These are phyloP conservation scores for Podila epigama DNA, from an alignment of 192 early-diverging fungal species.

Conservation along the genomic window DNA sequence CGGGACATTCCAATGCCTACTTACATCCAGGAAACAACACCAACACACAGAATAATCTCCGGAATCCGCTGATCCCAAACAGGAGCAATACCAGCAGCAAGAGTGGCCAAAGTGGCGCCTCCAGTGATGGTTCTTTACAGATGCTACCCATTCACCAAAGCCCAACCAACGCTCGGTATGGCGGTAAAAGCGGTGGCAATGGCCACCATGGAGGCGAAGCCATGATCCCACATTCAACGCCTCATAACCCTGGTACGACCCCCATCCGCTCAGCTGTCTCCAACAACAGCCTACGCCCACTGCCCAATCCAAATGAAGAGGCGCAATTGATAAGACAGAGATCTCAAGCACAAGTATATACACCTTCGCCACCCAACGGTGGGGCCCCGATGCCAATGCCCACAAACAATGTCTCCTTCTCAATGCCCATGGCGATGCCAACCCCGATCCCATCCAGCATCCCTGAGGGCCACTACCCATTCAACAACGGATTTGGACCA, in stretches of 20 bases:
- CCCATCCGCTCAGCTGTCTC: conserved; percentile 2
- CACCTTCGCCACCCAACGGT: neutral
- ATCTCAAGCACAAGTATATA: conserved; percentile 36
- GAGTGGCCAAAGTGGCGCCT: neutral
- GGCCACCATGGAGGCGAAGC: too few species aligned
- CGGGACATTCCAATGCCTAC: conserved; percentile 9
- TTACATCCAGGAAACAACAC: conserved; percentile 11
- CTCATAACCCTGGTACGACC: neutral
- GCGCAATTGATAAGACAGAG: conserved; percentile 39
- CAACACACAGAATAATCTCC: neutral
- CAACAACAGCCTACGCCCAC: conserved; percentile 16
- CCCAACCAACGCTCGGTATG: conserved; percentile 10
- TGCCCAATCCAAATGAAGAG: conserved; percentile 30
- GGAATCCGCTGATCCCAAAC: conserved; percentile 2
- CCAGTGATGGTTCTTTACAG: conserved; percentile 12
- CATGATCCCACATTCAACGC: neutral
- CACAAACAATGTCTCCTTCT: neutral
- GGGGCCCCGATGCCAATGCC: neutral
- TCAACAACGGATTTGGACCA: conserved; percentile 16
- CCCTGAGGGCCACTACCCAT: conserved; percentile 9
- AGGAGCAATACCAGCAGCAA: conserved; percentile 6
- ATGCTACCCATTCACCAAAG: conserved; percentile 25
- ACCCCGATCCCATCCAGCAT: neutral
- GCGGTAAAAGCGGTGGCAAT: neutral
- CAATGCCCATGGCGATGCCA: conserved; percentile 18